Base-by-base conservation (phyloP, 805 yeast species). In the Zygotorulaspora florentina region DNA sequence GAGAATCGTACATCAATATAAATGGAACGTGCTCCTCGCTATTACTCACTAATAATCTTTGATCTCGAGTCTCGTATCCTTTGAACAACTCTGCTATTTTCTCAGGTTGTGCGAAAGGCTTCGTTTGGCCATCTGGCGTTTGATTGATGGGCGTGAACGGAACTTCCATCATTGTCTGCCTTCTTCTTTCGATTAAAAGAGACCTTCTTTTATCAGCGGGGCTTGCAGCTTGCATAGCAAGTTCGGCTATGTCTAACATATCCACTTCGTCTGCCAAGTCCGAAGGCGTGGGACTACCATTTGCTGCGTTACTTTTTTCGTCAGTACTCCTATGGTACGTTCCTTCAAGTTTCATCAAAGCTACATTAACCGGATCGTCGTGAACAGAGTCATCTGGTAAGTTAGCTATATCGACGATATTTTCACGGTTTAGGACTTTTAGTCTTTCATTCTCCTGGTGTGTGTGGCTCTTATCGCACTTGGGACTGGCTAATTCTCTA, bases 271-370 rank as follows among this genome's bases (percentile, higher is more conserved):
- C 48, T 8, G 55, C 51, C 3, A 57, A 38, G 12, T 39, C 46
- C 5, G 55, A 41, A 3, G 54, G 43, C 6, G 57, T 51, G 10
- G 56, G 46, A 40, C 57, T 55, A 35, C 37, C 37, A 38, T 45
- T 18, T 16, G 23, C 18, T 17, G 26, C 28, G 16, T 38, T 53
- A 17, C 37, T 50, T 13, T 46, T 49, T 3, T 27, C 47, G 2
- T 35, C 45, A n/a, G 45, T 10, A 28, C 40, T 28, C 47, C 53
- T 59, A 30, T 45, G 52, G 44, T 62, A 71, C 31, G 72, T 78
- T 1, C 96, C 98, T 65, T 87, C 95, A 26, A 91, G 70, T 65
- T 85, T 90, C 66, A 72, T 72, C 54, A 90, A 70, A 0, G 98
- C 89, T 39, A 81, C 79, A 42, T 73, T 75, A 11, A 89, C 70